phyloP scores from a whole-genome alignment of 192 early-diverging fungal genomes.

The Linnemannia elongata region DNA sequence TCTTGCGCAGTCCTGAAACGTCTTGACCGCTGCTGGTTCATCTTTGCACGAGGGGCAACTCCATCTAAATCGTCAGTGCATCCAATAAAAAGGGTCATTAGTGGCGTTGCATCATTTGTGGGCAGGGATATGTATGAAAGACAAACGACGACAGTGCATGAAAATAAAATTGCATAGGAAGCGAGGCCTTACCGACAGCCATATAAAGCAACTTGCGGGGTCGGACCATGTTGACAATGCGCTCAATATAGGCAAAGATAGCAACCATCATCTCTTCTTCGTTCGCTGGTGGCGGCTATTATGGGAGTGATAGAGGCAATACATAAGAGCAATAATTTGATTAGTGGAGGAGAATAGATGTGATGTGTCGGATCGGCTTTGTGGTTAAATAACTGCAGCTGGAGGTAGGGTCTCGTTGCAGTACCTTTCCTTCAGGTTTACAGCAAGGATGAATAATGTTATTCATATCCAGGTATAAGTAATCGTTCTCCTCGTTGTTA shows the following conservation, averaged over 20 bases:
- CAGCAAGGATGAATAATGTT: constrained; percentile 92
- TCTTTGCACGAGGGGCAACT: constrained; percentile 99
- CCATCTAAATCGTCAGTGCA: constrained; percentile 72
- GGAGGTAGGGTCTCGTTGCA: not conserved
- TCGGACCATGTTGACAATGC: constrained; percentile 92
- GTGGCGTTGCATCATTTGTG: not conserved
- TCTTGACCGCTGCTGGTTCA: constrained; percentile 99
- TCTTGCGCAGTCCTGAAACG: constrained; percentile 96
- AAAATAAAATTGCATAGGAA: not conserved
- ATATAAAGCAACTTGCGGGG: constrained; percentile 97
- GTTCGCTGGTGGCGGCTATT: constrained; percentile 77
- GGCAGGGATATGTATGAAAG: not conserved
- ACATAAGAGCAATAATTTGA: not conserved
- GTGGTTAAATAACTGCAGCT: not conserved
- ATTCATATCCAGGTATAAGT: constrained; percentile 99
- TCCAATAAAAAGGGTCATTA: not conserved
- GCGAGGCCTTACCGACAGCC: constrained; percentile 83
- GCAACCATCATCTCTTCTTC: constrained; percentile 97
- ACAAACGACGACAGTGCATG: not conserved
- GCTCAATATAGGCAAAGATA: constrained; percentile 97
- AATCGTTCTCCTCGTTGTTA: constrained; percentile 93
- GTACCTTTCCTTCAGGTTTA: constrained; percentile 81
- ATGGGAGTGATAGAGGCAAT: not conserved
- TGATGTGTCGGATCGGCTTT: not conserved
- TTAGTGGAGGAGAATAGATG: not conserved